phyloP scores from a whole-genome alignment of 345 rosid species.

The Cardiospermum halicacabum region DNA sequence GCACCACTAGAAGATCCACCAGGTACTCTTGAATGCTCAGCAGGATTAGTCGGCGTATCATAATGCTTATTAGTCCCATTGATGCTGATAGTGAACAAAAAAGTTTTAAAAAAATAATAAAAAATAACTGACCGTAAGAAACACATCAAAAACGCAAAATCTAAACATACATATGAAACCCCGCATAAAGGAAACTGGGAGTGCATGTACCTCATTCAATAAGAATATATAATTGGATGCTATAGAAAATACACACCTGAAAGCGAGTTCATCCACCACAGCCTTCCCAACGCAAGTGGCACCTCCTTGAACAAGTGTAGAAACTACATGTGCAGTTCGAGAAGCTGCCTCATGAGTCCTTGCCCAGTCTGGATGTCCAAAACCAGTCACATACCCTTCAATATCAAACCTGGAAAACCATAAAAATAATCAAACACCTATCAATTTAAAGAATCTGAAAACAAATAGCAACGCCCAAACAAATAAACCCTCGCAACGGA shows the following conservation, averaged over 20 bases:
- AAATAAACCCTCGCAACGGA: not conserved
- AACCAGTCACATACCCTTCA: conserved; percentile 81
- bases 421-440: conserved; percentile 1
- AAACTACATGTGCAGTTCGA: conserved; percentile 57
- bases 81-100: conserved; percentile 54
- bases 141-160: conserved; percentile 5
- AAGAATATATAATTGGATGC: not conserved
- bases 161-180: not conserved
- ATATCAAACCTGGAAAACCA: conserved; percentile 64
- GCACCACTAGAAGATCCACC: conserved; percentile 97
- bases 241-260: conserved; percentile 37
- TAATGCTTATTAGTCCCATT: conserved; percentile 85
- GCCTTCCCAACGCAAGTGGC: conserved; percentile 95
- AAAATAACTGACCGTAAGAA: conserved; percentile 9
- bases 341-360: conserved; percentile 66
- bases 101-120: too few relatives aligned
- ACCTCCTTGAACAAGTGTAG: conserved; percentile 80
- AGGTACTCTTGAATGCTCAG: conserved; percentile 57
- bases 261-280: conserved; percentile 80
- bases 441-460: conserved; percentile 6
- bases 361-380: conserved; percentile 94
- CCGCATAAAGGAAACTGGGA: not conserved
- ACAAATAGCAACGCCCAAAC: not conserved
- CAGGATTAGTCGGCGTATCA: conserved; percentile 86
- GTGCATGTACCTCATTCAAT: not conserved